A percentile compares a stretch with the other conserved stretches of the same genome.
phyloP scores from a whole-genome alignment of 176 grass and related monocot species.

The Miscanthus lutarioriparius region DNA sequence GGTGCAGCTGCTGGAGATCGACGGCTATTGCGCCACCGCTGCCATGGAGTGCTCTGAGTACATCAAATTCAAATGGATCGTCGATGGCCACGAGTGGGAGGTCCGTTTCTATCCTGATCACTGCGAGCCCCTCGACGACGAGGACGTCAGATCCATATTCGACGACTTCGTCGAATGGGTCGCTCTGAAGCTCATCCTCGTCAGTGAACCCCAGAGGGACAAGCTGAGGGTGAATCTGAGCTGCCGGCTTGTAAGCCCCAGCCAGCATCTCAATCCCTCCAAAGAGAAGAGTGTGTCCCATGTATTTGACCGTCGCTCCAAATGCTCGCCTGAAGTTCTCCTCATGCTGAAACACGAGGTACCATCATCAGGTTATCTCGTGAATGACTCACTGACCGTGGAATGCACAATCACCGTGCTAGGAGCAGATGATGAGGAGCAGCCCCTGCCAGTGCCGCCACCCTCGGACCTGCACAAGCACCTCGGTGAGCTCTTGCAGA shows the following conservation, averaged over 20 bases:
- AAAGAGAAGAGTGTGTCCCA: neutral
- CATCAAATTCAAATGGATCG: too few relatives aligned
- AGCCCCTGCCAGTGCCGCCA: neutral
- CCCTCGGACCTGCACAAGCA: neutral
- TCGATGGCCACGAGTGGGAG: too few relatives aligned
- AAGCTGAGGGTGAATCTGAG: neutral
- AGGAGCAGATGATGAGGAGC: neutral
- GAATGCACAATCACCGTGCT: slow-evolving; percentile 27
- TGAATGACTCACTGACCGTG: slow-evolving; percentile 1
- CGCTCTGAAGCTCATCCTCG: neutral
- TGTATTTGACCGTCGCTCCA: neutral
- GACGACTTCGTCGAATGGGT: neutral
- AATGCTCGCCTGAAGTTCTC: neutral
- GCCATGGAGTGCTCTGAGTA: too few relatives aligned
- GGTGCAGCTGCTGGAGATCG: too few relatives aligned
- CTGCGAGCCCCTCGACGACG: too few relatives aligned
- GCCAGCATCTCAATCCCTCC: neutral
- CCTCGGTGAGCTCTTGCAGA: slow-evolving; percentile 9
- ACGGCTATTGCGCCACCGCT: too few relatives aligned
- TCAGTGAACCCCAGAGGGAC: neutral
- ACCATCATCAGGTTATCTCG: neutral
- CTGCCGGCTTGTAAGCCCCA: neutral
- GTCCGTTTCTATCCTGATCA: too few relatives aligned
- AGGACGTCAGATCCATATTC: too few relatives aligned
- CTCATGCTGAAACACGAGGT: neutral